Conservation (phyloP, 257 asterid species). For the Paraleonurus japonicus region DNA sequence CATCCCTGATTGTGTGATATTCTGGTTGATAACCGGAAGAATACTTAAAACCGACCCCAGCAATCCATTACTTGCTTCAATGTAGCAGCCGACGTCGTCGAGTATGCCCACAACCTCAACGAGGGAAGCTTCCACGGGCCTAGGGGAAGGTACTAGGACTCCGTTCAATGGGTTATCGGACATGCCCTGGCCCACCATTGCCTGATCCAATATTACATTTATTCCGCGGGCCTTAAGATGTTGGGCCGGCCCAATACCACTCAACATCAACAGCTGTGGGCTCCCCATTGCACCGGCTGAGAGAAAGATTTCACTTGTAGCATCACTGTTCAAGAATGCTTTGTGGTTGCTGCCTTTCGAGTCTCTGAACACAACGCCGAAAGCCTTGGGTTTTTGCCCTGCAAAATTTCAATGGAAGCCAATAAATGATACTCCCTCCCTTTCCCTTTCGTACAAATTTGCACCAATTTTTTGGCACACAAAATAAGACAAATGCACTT, state of each 20-base stretch:
- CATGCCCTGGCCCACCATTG: conserved; percentile 74
- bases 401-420: background rate
- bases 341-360: conserved; percentile 42
- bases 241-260: conserved; percentile 57
- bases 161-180: conserved; percentile 75
- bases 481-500: no score
- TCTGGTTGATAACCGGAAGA: background rate
- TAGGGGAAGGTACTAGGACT: conserved; percentile 49
- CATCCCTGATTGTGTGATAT: background rate
- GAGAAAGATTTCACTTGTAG: conserved; percentile 48
- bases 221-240: conserved; percentile 26
- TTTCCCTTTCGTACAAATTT: no score
- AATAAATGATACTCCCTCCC: no score
- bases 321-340: conserved; percentile 41
- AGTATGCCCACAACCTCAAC: conserved; percentile 66
- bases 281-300: conserved; percentile 93
- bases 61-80: conserved; percentile 65
- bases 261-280: conserved; percentile 76
- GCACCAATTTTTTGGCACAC: no score
- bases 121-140: conserved; percentile 54
- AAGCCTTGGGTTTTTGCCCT: conserved; percentile 50
- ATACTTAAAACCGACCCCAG: background rate
- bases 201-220: conserved; percentile 35
- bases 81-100: conserved; percentile 38
- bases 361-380: conserved; percentile 60